These are phyloP conservation scores for Straminergon stramineum DNA, from an alignment of 225 moss, liverwort and hornwort species.

Conservation along the genomic window DNA sequence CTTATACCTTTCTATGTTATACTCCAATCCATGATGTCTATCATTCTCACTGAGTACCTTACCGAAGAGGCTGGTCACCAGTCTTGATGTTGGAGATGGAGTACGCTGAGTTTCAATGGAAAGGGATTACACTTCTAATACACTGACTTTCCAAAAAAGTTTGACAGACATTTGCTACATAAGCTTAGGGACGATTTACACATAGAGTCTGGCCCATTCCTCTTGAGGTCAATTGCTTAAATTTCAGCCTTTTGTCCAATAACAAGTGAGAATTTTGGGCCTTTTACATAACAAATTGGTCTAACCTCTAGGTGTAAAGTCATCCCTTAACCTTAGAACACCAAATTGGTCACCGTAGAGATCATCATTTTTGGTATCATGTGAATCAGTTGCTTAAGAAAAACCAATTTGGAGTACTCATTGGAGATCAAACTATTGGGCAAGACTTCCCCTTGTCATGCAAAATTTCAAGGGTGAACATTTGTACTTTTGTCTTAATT, in stretches of 20 bases:
- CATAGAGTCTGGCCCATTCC: no score
- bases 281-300: no score
- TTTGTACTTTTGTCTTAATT: rapidly evolving
- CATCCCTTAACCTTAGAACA: no score
- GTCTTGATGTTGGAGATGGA: not conserved
- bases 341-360: rapidly evolving
- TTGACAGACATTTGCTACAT: not conserved
- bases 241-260: no score
- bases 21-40: not conserved
- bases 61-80: not conserved
- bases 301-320: no score
- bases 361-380: not conserved
- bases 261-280: no score
- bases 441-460: rapidly evolving
- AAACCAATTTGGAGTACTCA: not conserved
- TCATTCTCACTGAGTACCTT: not conserved
- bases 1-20: not conserved
- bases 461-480: not conserved
- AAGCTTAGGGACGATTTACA: not conserved
- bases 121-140: not conserved
- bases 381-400: not conserved
- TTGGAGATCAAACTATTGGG: not conserved
- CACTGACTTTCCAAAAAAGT: not conserved
- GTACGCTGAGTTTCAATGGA: not conserved
- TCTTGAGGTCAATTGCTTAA: no score